phyloP scores from a whole-genome alignment of 2,329 filamentous ascomycete species.

The Penicillium sp. region DNA sequence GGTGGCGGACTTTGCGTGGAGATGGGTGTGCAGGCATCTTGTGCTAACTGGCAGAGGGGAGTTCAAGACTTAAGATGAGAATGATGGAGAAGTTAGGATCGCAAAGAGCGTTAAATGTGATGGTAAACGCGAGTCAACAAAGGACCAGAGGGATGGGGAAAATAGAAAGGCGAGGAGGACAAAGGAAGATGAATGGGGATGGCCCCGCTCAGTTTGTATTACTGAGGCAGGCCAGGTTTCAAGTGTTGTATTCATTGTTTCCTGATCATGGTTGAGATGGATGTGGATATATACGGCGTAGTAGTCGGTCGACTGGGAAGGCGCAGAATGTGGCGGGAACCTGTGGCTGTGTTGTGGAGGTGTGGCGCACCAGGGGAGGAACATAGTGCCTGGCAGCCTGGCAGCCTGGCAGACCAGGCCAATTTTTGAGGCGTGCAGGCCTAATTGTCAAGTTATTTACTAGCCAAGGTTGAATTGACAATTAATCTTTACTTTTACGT shows the following conservation, averaged over 20 bases:
- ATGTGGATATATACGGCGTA: not conserved
- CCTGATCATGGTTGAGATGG: not conserved
- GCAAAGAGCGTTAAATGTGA: not conserved
- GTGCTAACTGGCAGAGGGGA: not conserved
- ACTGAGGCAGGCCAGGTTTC: not conserved
- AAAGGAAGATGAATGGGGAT: not conserved
- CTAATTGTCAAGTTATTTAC: too few relatives aligned
- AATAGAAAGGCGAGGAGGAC: not conserved
- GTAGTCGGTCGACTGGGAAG: not conserved
- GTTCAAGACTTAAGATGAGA: not conserved
- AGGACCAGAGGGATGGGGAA: not conserved
- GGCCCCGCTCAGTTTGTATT: not conserved
- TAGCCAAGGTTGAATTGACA: not conserved
- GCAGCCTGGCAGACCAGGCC: not conserved
- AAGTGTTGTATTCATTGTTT: not conserved
- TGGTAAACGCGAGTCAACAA: not conserved
- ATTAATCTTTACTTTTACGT: not conserved
- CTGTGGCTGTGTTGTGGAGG: not conserved
- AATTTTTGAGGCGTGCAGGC: not conserved
- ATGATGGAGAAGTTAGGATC: not conserved
- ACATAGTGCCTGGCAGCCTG: not conserved
- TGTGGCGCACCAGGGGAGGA: slow-evolving; percentile 4
- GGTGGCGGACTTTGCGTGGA: slow-evolving; percentile 15
- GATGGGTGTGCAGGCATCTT: slow-evolving; percentile 26
- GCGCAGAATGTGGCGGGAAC: not conserved